phyloP scores from a whole-genome alignment of 2,329 filamentous ascomycete species.

The Proliferodiscus dingleyae region DNA sequence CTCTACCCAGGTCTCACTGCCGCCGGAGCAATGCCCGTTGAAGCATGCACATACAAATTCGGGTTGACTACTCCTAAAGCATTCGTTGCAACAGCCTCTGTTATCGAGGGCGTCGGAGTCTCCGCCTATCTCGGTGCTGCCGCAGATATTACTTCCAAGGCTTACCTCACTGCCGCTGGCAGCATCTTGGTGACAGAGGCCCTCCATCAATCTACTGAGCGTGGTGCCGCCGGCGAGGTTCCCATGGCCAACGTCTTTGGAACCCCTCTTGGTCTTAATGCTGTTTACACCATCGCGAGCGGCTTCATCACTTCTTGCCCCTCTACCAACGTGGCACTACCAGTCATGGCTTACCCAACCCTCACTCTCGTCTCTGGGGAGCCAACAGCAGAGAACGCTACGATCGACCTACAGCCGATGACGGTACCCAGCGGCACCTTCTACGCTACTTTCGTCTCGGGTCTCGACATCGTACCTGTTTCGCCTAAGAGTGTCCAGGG shows the following conservation, averaged over 20 bases:
- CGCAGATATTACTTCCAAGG: conserved; percentile 50
- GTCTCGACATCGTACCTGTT: conserved; percentile 31
- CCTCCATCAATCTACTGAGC: conserved; percentile 59
- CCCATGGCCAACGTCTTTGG: conserved; percentile 59
- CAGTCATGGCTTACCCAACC: conserved; percentile 55
- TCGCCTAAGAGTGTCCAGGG: conserved; percentile 31
- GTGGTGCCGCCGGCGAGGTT: conserved; percentile 42
- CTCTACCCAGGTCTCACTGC: conserved; percentile 33
- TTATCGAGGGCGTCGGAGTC: conserved; percentile 55
- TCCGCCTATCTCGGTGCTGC: conserved; percentile 61
- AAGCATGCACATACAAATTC: conserved; percentile 54
- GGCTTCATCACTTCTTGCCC: conserved; percentile 57
- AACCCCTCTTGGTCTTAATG: conserved; percentile 51
- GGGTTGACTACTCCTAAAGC: conserved; percentile 41
- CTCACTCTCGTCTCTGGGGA: conserved; percentile 33
- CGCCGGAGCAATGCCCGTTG: conserved; percentile 49
- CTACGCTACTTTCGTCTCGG: conserved; percentile 34
- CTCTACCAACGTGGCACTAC: conserved; percentile 46
- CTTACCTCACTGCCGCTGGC: conserved; percentile 58
- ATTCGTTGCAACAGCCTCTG: conserved; percentile 49
- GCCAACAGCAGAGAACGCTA: conserved; percentile 19
- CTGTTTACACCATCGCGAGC: conserved; percentile 59
- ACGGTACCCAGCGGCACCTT: conserved; percentile 22
- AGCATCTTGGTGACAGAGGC: conserved; percentile 61
- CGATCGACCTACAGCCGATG: conserved; percentile 25